Evolutionary conservation across 108 stramenopile genomes (phyloP).

Genomic region (Craspedostauros australis): DNA sequence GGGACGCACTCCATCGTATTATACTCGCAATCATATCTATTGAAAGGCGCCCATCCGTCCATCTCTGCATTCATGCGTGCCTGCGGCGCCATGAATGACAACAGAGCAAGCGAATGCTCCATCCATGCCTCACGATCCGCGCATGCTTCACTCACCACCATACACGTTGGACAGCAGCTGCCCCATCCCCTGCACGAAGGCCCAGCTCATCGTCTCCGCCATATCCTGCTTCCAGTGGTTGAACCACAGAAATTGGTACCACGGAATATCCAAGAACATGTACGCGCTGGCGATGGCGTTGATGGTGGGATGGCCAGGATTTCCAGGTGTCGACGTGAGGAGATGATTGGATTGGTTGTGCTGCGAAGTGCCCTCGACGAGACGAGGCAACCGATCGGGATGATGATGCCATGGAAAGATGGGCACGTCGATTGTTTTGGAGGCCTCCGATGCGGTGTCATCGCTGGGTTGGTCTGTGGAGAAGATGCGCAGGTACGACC

Average conservation of each 20-base stretch:
- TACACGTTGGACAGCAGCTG: slow-evolving; percentile 6
- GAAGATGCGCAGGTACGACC: no score
- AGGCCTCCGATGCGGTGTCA: no score
- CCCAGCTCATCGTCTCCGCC: slow-evolving; percentile 18
- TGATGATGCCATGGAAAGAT: slow-evolving; percentile 28
- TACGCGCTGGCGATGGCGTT: slow-evolving; percentile 10
- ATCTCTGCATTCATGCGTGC: no score
- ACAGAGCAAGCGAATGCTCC: no score
- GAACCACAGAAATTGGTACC: slow-evolving; percentile 19
- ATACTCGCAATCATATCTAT: no score
- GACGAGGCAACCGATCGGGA: slow-evolving; percentile 5
- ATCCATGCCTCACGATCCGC: no score
- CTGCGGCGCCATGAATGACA: no score
- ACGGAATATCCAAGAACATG: slow-evolving; percentile 21
- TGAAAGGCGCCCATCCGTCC: no score
- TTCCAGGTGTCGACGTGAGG: not conserved
- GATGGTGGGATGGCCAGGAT: slow-evolving; percentile 10
- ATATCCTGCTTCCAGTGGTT: slow-evolving; percentile 12
- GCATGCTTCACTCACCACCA: no score
- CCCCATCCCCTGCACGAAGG: slow-evolving; percentile 13
- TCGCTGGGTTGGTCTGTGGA: no score
- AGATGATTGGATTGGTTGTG: slow-evolving; percentile 10
- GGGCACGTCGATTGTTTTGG: no score
- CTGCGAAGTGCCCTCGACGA: slow-evolving; percentile 16
- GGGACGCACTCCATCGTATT: no score